Base-by-base conservation (phyloP, 176 grass and related monocot genomes). In the Phragmites australis region DNA sequence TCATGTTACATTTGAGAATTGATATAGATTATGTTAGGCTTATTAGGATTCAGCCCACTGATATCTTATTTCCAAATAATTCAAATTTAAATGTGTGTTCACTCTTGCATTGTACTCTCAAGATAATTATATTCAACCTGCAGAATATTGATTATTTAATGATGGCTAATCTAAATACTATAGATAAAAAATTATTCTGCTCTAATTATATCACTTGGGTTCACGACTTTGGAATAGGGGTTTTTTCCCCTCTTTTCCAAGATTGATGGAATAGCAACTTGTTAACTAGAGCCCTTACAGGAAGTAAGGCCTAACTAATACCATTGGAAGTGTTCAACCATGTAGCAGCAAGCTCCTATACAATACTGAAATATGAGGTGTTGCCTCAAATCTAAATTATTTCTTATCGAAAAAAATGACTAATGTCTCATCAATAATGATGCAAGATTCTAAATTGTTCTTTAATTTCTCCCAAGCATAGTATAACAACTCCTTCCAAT, bases 341-440 rank as follows among this genome's bases (percentile, higher is more conserved):
- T 31, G 9, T 9, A 19, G 11, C 40, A 48, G 53, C 69, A 65
- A 74, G 41, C 53, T 0, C 42, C 5, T 50, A 63, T 6, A 8
- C 57, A 62, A 40, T 2, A 49, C 23, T 63, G 9, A 62, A 22
- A 2, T 13, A n/a, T 4, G 40, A 56, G 27, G 29, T 47, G 58
- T 46, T 17, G 26, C 50, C 15, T 58, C 8, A 59, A 68, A 69
- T 15, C 12, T 58, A 37, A 32, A 55, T 83, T 17, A 18, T 67
- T 54, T 54, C 17, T 66, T 44, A n/a, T n/a, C n/a, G n/a, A n/a
- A 11, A 25, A 18, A 75, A 44, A 34, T 7, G 14, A n/a, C n/a
- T n/a, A 47, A 44, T 75, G 70, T 54, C 4, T 45, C 39, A 32
- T 77, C 64, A n/a, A n/a, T n/a, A 51, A 14, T 62, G 78, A 87